These are phyloP conservation scores for Choiromyces venosus DNA, from an alignment of 495 filamentous ascomycete species.

Conservation along the genomic window DNA sequence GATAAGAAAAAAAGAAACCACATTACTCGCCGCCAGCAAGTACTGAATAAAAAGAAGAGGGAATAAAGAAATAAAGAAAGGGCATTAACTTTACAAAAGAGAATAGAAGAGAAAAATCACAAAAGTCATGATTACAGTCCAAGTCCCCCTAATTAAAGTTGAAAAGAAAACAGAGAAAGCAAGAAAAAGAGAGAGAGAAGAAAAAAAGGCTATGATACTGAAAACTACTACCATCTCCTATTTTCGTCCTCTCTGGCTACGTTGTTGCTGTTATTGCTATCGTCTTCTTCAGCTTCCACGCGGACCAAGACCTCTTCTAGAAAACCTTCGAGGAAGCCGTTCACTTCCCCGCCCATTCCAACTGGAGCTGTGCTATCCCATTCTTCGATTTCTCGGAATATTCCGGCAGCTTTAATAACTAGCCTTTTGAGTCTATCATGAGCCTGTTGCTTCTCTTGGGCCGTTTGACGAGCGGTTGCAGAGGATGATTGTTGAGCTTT, in stretches of 20 bases:
- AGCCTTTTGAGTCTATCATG: conserved; percentile 76
- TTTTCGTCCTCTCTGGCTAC: conserved; percentile 25
- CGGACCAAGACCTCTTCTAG: conserved; percentile 92
- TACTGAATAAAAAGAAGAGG: neutral
- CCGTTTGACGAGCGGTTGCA: conserved; percentile 40
- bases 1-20: neutral
- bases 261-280: conserved; percentile 42
- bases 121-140: neutral
- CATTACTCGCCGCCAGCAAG: conserved; percentile 2
- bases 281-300: conserved; percentile 77
- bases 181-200: neutral
- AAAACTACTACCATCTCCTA: conserved; percentile 22
- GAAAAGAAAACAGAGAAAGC: too few relatives aligned
- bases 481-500: conserved; percentile 42
- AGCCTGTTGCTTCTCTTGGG: conserved; percentile 62
- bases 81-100: conserved; percentile 2
- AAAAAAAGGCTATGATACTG: neutral
- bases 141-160: neutral
- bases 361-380: conserved; percentile 77
- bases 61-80: neutral
- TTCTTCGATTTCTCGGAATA: conserved; percentile 81
- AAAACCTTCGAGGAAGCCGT: conserved; percentile 80
- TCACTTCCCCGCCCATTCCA: conserved; percentile 83
- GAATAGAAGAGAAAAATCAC: neutral
- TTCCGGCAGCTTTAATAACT: conserved; percentile 65